A percentile compares a stretch with the other conserved stretches of the same genome.
phyloP scores from a whole-genome alignment of 768 basidiomycete species.

The Galerina marginata region DNA sequence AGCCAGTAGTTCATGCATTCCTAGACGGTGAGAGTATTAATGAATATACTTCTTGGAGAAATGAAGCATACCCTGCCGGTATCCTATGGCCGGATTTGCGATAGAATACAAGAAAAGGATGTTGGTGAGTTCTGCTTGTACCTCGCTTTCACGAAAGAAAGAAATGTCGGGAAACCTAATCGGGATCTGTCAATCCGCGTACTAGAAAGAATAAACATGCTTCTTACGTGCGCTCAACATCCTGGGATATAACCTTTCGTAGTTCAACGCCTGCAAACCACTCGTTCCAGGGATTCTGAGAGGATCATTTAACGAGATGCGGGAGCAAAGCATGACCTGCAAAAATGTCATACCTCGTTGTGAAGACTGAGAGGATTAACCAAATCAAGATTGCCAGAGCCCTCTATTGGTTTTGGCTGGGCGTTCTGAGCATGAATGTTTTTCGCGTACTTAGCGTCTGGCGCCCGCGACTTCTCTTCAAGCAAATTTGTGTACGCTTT shows the following conservation, averaged over 20 bases:
- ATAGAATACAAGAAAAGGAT: slow-evolving; percentile 86
- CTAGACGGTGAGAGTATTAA: slow-evolving; percentile 36
- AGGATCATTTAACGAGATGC: not conserved
- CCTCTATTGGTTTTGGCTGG: slow-evolving; percentile 36
- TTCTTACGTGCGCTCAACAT: slow-evolving; percentile 93
- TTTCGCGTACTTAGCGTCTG: slow-evolving; percentile 67
- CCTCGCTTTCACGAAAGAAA: slow-evolving; percentile 80
- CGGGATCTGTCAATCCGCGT: slow-evolving; percentile 2
- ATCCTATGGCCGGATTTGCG: slow-evolving; percentile 83
- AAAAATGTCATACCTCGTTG: slow-evolving; percentile 56
- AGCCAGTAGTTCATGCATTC: slow-evolving; percentile 97
- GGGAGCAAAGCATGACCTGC: not conserved
- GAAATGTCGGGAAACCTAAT: slow-evolving; percentile 94
- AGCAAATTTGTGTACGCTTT: slow-evolving; percentile 62
- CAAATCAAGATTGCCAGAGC: slow-evolving; percentile 56
- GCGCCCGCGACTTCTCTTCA: slow-evolving; percentile 76
- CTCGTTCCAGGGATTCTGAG: slow-evolving; percentile 90
- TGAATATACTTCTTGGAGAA: not conserved
- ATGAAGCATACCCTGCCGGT: slow-evolving; percentile 70
- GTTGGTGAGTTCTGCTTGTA: slow-evolving; percentile 83
- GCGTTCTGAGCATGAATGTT: slow-evolving; percentile 23
- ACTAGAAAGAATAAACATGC: slow-evolving; percentile 2
- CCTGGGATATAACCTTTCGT: slow-evolving; percentile 87
- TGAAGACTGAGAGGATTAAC: slow-evolving; percentile 87
- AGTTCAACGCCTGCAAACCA: slow-evolving; percentile 93